Evolutionary conservation across 495 filamentous ascomycete species (phyloP).

Genomic region (Neurospora sp.): DNA sequence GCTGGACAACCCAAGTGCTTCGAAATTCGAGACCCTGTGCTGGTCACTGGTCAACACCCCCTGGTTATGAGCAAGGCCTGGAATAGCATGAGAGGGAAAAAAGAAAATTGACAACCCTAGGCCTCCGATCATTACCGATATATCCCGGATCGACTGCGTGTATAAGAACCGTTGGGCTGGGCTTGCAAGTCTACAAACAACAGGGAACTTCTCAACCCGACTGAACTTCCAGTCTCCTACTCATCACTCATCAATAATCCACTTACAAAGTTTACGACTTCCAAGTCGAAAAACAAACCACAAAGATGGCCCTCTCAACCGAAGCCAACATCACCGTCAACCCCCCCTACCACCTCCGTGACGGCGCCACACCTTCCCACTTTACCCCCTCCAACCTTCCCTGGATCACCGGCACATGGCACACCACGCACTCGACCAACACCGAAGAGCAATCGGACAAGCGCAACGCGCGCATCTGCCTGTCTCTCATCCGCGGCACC

Average conservation of each 20-base stretch:
- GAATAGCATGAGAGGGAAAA: neutral
- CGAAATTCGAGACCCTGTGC: neutral
- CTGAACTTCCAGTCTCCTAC: neutral
- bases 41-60: neutral
- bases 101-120: neutral
- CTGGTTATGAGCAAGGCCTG: neutral
- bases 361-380: neutral
- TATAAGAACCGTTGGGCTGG: neutral
- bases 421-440: neutral
- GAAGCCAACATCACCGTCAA: neutral
- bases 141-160: neutral
- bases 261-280: neutral
- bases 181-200: neutral
- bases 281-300: neutral
- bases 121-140: neutral
- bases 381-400: neutral
- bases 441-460: neutral
- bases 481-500: neutral
- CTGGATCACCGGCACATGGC: neutral
- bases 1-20: neutral
- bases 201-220: neutral
- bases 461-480: neutral
- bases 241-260: neutral
- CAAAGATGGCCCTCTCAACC: neutral
- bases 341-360: neutral